Evolutionary conservation across 2,329 filamentous ascomycete genomes (phyloP).

Genomic region (Geoglossum cookeanum): DNA sequence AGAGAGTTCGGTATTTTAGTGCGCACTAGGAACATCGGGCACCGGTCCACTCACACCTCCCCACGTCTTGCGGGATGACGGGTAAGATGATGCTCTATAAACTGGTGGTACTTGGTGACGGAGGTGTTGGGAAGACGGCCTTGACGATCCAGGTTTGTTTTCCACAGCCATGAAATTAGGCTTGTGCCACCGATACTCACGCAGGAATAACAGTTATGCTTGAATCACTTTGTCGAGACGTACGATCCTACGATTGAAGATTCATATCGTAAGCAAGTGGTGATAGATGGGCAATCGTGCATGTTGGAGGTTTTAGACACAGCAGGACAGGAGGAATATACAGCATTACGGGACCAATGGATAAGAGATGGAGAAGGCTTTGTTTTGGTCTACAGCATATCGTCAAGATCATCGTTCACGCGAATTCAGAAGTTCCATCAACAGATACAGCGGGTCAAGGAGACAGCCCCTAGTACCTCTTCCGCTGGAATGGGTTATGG

Average conservation of each 20-base stretch:
- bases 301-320: conserved; percentile 97
- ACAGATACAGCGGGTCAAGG: conserved; percentile 94
- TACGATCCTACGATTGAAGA: conserved; percentile 52
- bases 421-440: conserved; percentile 92
- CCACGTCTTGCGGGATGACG: conserved; percentile 37
- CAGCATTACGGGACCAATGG: conserved; percentile 91
- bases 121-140: conserved; percentile 85
- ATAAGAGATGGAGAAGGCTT: conserved; percentile 96
- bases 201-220: conserved; percentile 46
- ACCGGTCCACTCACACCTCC: background rate
- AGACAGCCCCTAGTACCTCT: conserved; percentile 42
- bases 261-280: conserved; percentile 48
- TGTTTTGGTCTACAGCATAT: conserved; percentile 95
- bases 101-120: conserved; percentile 84
- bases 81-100: conserved; percentile 94
- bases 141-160: conserved; percentile 55
- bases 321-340: conserved; percentile 96
- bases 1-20: background rate
- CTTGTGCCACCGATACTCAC: conserved; percentile 1
- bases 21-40: background rate
- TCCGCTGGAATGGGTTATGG: conserved; percentile 28
- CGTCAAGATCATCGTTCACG: conserved; percentile 83
- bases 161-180: conserved; percentile 1
- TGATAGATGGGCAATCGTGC: conserved; percentile 87
- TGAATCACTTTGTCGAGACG: conserved; percentile 97